Base-by-base conservation (phyloP, 192 early-diverging fungal genomes). In the Gonapodya sp. region DNA sequence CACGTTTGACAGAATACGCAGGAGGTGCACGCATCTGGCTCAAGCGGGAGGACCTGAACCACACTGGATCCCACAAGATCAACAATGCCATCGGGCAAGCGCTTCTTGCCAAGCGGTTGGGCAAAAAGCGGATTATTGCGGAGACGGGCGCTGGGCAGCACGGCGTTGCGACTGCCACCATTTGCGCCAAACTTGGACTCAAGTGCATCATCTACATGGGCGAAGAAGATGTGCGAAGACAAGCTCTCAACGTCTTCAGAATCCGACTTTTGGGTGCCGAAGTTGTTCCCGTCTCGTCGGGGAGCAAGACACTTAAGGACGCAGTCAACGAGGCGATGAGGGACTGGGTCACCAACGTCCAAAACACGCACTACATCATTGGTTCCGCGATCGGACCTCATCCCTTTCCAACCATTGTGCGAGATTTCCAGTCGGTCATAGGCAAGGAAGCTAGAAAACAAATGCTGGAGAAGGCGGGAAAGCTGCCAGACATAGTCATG, bases 141-240 rank as follows among this genome's bases (percentile, higher is more conserved):
- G 97, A 99, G 83, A 99, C 97, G 16, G 96, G 97, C 73, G 96
- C 97, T 73, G 97, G 97, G 14, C 97, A 99, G 82, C 96, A 99
- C 84, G 97, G 96, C 85, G 96, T 99, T 18, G 96, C 95, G 30
- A 98, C 96, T 0, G 97, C 97, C 0, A 97, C 96, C 36, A 95
- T 96, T 32, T 99, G 97, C 86, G 97, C 97, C 81, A 98, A 97
- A 86, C 94, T 99, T 85, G 96, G 95, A 1, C 87, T 99, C 73
- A 93, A 98, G 86, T 98, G 97, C 85, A 91, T 94, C 82, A 89
- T 99, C 36, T 99, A 98, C 87, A 99, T 99, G 97, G 97, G 97
- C 78, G 93, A 93, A 1, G 96, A 97, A 84, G 97, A 99, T 86
- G 94, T 94, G 46, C 89, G 94, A 1, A 91, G 96, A 72, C 96